phyloP scores from a whole-genome alignment of 108 stramenopile genomes.

The Epithemia pelagica region DNA sequence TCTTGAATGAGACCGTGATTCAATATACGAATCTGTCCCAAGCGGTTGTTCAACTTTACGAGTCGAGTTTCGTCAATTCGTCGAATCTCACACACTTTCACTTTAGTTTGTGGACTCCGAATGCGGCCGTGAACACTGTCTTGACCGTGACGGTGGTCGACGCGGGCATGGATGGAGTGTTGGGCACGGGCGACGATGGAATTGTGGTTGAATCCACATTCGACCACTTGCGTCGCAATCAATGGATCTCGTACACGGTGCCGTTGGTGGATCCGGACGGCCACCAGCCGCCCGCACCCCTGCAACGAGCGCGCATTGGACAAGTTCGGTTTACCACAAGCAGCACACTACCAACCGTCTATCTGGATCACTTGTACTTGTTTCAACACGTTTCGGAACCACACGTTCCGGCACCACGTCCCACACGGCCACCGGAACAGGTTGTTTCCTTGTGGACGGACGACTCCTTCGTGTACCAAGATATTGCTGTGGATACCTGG shows the following conservation, averaged over 20 bases:
- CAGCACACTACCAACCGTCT: neutral
- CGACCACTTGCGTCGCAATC: neutral
- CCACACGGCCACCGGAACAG: neutral
- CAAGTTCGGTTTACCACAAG: neutral
- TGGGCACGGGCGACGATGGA: neutral
- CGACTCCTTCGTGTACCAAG: neutral
- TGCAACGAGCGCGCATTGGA: neutral
- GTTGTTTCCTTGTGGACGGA: neutral
- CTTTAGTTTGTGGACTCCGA: neutral
- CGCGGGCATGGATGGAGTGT: neutral
- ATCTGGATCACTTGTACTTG: neutral
- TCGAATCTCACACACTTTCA: neutral
- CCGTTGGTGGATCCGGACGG: neutral
- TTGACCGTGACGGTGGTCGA: neutral
- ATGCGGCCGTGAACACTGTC: neutral
- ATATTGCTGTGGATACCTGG: neutral
- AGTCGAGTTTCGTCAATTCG: neutral
- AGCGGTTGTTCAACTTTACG: neutral
- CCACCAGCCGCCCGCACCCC: too few species aligned
- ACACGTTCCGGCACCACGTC: neutral
- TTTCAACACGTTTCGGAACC: neutral
- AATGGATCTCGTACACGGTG: neutral
- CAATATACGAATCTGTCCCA: neutral
- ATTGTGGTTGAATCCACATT: neutral
- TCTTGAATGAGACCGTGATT: neutral